Evolutionary conservation across 352 stramenopile species (phyloP), one percentile per base, ranked within the genome.

Genomic region (Phytophthora pisi): DNA sequence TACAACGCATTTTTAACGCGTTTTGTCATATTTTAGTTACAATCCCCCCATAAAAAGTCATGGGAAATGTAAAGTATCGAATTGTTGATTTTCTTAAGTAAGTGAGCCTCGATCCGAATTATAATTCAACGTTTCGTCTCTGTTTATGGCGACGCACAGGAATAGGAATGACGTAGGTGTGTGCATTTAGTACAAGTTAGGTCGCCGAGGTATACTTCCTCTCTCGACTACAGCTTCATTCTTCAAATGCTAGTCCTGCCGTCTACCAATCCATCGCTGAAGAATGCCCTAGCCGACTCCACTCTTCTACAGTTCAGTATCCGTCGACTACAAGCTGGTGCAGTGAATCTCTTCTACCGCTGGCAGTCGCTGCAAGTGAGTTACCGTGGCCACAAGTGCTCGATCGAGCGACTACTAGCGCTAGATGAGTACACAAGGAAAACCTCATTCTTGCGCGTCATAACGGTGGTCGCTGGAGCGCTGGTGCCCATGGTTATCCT

Each of bases 321-420:
- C 15, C 61, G 5, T 8, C 18, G 6, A 2, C n/a, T 69, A 15
- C 16, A 23, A 34, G 43, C 5, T 43, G 26, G 24, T 3, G 18
- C 40, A n/a, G n/a, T 30, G 31, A 26, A 15, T 13, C 10, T 70
- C 24, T 49, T 45, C 2, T 34, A 50, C n/a, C 31, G 43, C 6
- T 71, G 58, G 51, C 43, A 55, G 18, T 54, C 50, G 6, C 49
- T 65, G 1, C 60, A 73, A 53, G 59, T 73, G 28, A 73, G 66
- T 18, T 61, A 63, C 9, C 54, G 26, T 40, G 66, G 55, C 7
- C 18, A 34, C 23, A 74, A 55, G 15, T 74, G 68, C 20, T 74
- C 55, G 0, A 15, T 70, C 11, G 54, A 74, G 13, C 43, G 61
- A 0, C 13, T 66, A 20, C 13, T 70, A 3, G 61, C 54, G 18